These are phyloP conservation scores for Solanum tacnaense DNA, from an alignment of 257 asterid species.

Conservation along the genomic window DNA sequence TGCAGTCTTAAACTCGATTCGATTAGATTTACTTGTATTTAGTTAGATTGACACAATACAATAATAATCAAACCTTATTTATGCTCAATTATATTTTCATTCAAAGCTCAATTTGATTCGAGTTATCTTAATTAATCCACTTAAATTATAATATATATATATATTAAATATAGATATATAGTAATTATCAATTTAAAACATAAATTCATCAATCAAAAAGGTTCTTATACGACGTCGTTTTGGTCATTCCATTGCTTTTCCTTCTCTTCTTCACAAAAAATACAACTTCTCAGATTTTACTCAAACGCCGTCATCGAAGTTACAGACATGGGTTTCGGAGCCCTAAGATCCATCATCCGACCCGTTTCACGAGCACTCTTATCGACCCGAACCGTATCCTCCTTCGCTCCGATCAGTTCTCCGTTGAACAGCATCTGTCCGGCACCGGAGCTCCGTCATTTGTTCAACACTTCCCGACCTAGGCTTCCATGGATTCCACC, in stretches of 20 bases:
- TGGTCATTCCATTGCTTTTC: not conserved
- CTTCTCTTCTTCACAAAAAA: not conserved
- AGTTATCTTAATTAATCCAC: not conserved
- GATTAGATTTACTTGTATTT: not conserved
- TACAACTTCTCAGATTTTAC: not conserved
- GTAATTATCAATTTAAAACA: not conserved
- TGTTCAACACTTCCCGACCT: conserved; percentile 13
- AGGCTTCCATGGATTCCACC: conserved; percentile 41
- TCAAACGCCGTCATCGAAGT: not conserved
- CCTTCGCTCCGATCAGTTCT: not conserved
- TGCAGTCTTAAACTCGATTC: rapidly evolving
- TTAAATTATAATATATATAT: not conserved
- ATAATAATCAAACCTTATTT: not conserved
- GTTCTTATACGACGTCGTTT: not conserved
- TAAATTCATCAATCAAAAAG: not conserved
- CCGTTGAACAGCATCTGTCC: conserved; percentile 14
- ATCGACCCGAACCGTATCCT: conserved; percentile 17
- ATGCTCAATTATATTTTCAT: not conserved
- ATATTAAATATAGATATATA: too few relatives aligned
- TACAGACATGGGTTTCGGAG: conserved; percentile 47
- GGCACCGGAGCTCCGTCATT: conserved; percentile 30
- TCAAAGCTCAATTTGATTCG: not conserved
- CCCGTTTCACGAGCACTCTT: conserved; percentile 44
- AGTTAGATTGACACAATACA: not conserved
- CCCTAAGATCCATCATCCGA: conserved; percentile 63